Percentiles rank a stretch among this genome's conserved stretches.
phyloP scores from a whole-genome alignment of 139 green algal genomes.

The Haematococcus lacustris region DNA sequence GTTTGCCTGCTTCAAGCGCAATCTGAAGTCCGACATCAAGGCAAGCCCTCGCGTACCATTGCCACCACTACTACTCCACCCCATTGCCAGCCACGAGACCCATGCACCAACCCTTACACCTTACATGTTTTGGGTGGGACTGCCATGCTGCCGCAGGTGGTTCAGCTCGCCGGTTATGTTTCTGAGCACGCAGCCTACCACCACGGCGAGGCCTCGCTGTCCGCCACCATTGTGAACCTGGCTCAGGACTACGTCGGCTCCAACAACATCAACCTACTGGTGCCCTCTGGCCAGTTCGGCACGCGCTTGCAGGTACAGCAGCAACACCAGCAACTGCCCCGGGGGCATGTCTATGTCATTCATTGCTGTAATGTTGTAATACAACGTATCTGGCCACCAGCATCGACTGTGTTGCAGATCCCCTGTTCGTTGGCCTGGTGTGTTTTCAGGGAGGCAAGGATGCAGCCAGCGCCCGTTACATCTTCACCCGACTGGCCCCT shows the following conservation, averaged over 20 bases:
- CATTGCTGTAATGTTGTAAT: too few species aligned
- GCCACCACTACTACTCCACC: too few species aligned
- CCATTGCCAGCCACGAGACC: too few species aligned
- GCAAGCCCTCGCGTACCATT: constrained; percentile 30
- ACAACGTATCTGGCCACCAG: too few species aligned
- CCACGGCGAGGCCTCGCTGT: constrained; percentile 88
- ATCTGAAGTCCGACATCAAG: constrained; percentile 92
- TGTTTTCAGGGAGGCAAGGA: constrained; percentile 91
- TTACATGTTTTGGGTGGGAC: too few species aligned
- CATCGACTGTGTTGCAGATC: too few species aligned
- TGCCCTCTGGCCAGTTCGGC: constrained; percentile 78
- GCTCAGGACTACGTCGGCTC: constrained; percentile 90
- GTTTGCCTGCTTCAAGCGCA: constrained; percentile 95
- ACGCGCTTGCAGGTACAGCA: constrained; percentile 64
- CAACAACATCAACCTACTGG: constrained; percentile 98
- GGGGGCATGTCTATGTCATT: too few species aligned
- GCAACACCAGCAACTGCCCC: too few species aligned
- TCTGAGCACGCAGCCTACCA: constrained; percentile 97
- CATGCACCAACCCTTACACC: too few species aligned
- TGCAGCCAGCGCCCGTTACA: constrained; percentile 88
- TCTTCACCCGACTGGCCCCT: constrained; percentile 86
- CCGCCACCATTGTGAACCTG: constrained; percentile 29
- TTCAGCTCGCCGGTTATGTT: constrained; percentile 93
- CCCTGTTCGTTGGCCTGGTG: too few species aligned
- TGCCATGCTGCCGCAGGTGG: constrained; percentile 60